Evolutionary conservation across 2,329 filamentous ascomycete species (phyloP).

Genomic region (Pestalotiopsis sp.): DNA sequence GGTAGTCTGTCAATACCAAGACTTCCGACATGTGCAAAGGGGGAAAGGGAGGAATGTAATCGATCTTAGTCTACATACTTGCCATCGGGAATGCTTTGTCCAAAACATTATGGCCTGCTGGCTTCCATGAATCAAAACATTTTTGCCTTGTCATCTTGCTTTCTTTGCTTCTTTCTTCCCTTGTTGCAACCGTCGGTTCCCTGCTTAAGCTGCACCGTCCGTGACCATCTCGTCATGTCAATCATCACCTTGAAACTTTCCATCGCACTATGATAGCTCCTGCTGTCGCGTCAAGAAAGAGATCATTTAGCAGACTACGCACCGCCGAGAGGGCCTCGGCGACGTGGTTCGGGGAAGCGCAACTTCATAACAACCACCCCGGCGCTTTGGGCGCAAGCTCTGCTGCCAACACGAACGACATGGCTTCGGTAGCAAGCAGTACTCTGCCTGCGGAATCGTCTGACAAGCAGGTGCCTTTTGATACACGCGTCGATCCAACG

Average conservation of each 20-base stretch:
- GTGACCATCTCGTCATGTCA: background rate
- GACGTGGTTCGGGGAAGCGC: background rate
- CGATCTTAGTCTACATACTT: background rate
- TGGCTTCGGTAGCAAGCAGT: background rate
- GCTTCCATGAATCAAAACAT: background rate
- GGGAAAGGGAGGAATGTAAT: background rate
- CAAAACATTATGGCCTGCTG: background rate
- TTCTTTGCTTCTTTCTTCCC: background rate
- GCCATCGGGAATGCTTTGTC: slow-evolving; percentile 3
- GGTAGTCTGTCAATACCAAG: background rate
- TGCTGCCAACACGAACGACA: background rate
- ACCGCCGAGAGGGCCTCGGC: background rate
- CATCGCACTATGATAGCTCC: slow-evolving; percentile 1
- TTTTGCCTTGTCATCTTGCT: background rate
- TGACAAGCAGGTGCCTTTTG: slow-evolving; percentile 22
- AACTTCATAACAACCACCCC: background rate
- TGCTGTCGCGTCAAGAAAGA: slow-evolving; percentile 11
- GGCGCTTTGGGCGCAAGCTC: background rate
- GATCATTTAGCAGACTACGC: slow-evolving; percentile 1
- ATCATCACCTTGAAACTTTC: background rate
- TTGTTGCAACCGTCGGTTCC: background rate
- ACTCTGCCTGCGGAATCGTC: slow-evolving; percentile 6
- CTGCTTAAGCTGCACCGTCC: background rate
- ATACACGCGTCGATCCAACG: slow-evolving; percentile 22
- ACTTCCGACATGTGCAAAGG: background rate